Percentiles rank a stretch among this genome's conserved stretches.
Evolutionary conservation across 371 early-diverging fungal genomes (phyloP).

Genomic region (Haplosporangium sp.): DNA sequence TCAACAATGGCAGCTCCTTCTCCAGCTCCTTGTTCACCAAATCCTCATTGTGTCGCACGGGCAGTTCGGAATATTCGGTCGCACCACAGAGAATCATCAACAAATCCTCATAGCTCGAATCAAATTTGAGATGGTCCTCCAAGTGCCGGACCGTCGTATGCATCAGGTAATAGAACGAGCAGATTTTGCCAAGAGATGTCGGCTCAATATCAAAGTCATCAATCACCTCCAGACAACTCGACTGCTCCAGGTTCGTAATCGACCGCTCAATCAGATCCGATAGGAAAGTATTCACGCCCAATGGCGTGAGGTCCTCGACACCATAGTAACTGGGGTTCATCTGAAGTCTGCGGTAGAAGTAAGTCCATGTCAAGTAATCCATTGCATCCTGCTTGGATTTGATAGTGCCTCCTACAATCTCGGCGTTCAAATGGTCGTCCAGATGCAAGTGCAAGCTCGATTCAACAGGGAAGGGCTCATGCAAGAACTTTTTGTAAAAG

Average conservation of each 20-base stretch:
- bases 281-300: slow-evolving; percentile 77
- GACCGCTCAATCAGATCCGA: slow-evolving; percentile 81
- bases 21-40: slow-evolving; percentile 82
- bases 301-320: slow-evolving; percentile 76
- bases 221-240: slow-evolving; percentile 79
- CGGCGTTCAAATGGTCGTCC: slow-evolving; percentile 94
- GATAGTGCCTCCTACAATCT: slow-evolving; percentile 88
- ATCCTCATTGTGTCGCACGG: slow-evolving; percentile 95
- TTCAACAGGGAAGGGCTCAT: slow-evolving; percentile 93
- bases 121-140: slow-evolving; percentile 59
- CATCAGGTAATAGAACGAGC: slow-evolving; percentile 90
- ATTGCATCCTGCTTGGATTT: slow-evolving; percentile 90
- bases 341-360: slow-evolving; percentile 88
- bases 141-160: slow-evolving; percentile 84
- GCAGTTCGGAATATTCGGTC: slow-evolving; percentile 89
- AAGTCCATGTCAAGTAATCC: slow-evolving; percentile 96
- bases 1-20: slow-evolving; percentile 66
- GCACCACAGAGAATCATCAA: slow-evolving; percentile 81
- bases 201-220: slow-evolving; percentile 73
- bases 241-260: slow-evolving; percentile 69
- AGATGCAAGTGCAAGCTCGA: slow-evolving; percentile 81
- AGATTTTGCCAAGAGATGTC: slow-evolving; percentile 82
- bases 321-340: slow-evolving; percentile 97
- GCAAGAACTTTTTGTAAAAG: slow-evolving; percentile 96
- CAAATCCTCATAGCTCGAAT: slow-evolving; percentile 67